Percentiles rank a stretch among this genome's conserved stretches.
phyloP scores from a whole-genome alignment of 2,329 filamentous ascomycete species.

The Nemania diffusa region DNA sequence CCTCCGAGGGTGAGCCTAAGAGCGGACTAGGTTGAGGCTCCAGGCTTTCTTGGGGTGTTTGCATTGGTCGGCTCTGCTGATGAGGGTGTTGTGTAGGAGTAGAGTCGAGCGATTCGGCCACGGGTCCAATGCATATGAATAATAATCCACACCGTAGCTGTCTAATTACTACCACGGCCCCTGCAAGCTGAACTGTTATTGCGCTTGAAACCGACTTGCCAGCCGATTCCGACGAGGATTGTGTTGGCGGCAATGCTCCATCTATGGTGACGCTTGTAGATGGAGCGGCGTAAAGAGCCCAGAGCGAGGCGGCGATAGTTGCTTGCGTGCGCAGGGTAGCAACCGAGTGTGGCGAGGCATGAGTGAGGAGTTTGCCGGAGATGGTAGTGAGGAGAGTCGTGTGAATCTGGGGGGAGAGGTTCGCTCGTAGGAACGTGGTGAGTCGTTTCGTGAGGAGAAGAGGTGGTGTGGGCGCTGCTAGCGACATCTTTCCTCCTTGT shows the following conservation, averaged over 20 bases:
- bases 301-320: constrained; percentile 71
- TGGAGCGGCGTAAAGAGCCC: constrained; percentile 63
- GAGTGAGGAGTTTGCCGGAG: constrained; percentile 71
- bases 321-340: constrained; percentile 69
- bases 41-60: constrained; percentile 36
- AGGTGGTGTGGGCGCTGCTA: constrained; percentile 59
- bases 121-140: constrained; percentile 67
- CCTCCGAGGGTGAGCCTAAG: constrained; percentile 55
- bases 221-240: constrained; percentile 21
- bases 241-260: constrained; percentile 52
- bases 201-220: constrained; percentile 48
- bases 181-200: constrained; percentile 69
- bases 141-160: constrained; percentile 68
- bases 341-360: constrained; percentile 66
- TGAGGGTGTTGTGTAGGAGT: constrained; percentile 36
- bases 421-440: constrained; percentile 68
- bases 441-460: constrained; percentile 74
- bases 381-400: constrained; percentile 69
- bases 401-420: constrained; percentile 67
- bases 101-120: constrained; percentile 31
- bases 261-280: constrained; percentile 55
- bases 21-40: constrained; percentile 49
- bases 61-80: constrained; percentile 41
- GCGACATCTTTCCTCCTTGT: constrained; percentile 38
- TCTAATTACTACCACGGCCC: constrained; percentile 68